A percentile compares a stretch with the other conserved stretches of the same genome.
These are phyloP conservation scores for Gymnopilus dilepis DNA, from an alignment of 768 basidiomycete genomes.

Conservation along the genomic window DNA sequence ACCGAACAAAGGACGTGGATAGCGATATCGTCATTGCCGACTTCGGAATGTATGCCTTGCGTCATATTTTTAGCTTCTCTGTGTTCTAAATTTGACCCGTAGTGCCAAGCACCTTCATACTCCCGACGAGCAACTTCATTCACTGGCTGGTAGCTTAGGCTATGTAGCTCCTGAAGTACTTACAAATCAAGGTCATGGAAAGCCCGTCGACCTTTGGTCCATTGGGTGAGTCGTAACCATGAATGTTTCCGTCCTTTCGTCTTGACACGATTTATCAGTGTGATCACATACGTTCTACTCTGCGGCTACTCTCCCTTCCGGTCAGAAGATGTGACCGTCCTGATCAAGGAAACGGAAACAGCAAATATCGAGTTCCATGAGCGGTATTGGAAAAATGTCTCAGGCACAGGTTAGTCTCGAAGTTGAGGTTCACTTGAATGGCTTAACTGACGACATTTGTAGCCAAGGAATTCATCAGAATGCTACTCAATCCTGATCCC, in stretches of 20 bases:
- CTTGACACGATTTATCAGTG: conserved; percentile 45
- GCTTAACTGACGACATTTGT: conserved; percentile 3
- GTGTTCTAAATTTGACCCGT: neutral
- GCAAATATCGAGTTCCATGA: conserved; percentile 93
- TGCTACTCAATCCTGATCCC: conserved; percentile 75
- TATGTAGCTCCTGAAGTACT: conserved; percentile 94
- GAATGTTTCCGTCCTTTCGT: neutral
- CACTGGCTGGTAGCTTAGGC: conserved; percentile 82
- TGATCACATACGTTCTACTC: conserved; percentile 94
- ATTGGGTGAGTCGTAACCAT: conserved; percentile 66
- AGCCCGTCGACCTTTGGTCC: conserved; percentile 94
- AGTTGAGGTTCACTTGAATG: too few species aligned
- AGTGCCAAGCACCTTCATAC: conserved; percentile 86
- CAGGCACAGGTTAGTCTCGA: conserved; percentile 62
- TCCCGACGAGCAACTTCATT: conserved; percentile 70
- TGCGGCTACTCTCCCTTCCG: conserved; percentile 97
- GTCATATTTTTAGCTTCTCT: neutral
- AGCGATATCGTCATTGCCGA: conserved; percentile 96
- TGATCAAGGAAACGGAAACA: conserved; percentile 83
- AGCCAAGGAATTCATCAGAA: conserved; percentile 87
- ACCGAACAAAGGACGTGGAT: conserved; percentile 73
- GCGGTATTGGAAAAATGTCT: conserved; percentile 92
- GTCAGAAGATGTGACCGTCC: conserved; percentile 74
- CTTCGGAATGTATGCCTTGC: conserved; percentile 84
- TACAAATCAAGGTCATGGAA: conserved; percentile 82